Evolutionary conservation across 2,329 filamentous ascomycete genomes (phyloP), one percentile per base, ranked within the genome.

Genomic region (Cladophialophora yegresii): DNA sequence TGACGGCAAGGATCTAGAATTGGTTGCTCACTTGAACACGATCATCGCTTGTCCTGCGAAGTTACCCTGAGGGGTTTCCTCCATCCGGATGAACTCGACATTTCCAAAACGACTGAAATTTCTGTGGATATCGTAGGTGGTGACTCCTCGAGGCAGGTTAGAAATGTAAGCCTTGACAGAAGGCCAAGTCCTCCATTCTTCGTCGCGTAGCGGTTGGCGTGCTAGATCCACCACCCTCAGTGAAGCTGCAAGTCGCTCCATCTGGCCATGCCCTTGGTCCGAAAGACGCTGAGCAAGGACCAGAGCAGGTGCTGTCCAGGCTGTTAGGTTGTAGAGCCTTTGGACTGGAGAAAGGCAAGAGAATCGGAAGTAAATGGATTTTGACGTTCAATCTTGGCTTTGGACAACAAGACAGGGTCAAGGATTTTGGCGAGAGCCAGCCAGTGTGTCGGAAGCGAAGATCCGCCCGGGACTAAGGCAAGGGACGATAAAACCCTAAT

Each of bases 71-170:
- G 69, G 65, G 55, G 77, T 72, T 54, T 84, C 81, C 55, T 79
- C 82, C 1, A 89, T 77, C 13, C 89, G 84, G 40, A 90, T 84
- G 40, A 76, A 82, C 2, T 75, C 75, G 12, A 91, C 80, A 5
- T 76, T 76, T 0, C 87, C 87, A 63, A 85, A 78, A 0, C 70
- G 65, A 1, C 76, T 73, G 66, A 91, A 84, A 20, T 80, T 80
- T 2, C 78, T 71, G 73, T 82, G 85, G 1, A 91, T 69, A 3
- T 72, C 72, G 7, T 73, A 72, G 0, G 79, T 79, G 30, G 70
- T 77, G 7, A 72, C 70, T 23, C 74, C 71, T 6, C 55, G 49
- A 0, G 80, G 79, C 3, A 82, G 59, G 4, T 72, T 70, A 2
- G 55, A 65, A 9, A 82, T 54, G 22, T 64, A 73, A n/a, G 81